Conservation (phyloP, 352 stramenopile genomes). For the Phytophthora litchii region DNA sequence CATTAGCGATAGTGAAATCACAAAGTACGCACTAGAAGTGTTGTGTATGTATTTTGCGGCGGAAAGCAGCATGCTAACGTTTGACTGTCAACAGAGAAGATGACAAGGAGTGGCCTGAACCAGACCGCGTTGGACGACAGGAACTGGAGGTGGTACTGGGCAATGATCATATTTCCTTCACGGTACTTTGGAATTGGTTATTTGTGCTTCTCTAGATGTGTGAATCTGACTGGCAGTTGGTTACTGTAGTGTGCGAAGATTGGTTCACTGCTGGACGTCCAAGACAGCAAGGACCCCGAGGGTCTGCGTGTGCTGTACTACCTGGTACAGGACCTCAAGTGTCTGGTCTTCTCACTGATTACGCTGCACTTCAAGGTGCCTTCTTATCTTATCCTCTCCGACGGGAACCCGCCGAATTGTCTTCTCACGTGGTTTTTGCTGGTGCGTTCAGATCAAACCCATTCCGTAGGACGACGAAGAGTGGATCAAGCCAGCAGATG, state of each 20-base stretch:
- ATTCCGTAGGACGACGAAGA: slow-evolving; percentile 75
- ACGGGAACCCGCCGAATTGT: slow-evolving; percentile 8
- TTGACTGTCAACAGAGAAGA: slow-evolving; percentile 76
- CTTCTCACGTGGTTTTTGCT: slow-evolving; percentile 21
- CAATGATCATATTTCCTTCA: slow-evolving; percentile 98
- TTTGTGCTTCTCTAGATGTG: background rate
- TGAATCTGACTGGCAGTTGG: background rate
- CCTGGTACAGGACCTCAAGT: slow-evolving; percentile 97
- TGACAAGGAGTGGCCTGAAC: slow-evolving; percentile 96
- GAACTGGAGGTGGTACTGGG: slow-evolving; percentile 97
- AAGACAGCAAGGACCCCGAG: slow-evolving; percentile 96
- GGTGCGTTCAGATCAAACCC: slow-evolving; percentile 87
- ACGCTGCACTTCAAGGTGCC: slow-evolving; percentile 96
- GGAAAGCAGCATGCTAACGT: slow-evolving; percentile 2
- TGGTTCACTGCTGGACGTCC: slow-evolving; percentile 93
- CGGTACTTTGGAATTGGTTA: slow-evolving; percentile 44
- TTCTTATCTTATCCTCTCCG: slow-evolving; percentile 8
- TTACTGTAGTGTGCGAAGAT: slow-evolving; percentile 94
- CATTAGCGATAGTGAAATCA: slow-evolving; percentile 92
- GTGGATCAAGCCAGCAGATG: slow-evolving; percentile 15
- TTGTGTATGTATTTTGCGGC: background rate
- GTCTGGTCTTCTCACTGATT: slow-evolving; percentile 96
- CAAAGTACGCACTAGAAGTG: slow-evolving; percentile 57
- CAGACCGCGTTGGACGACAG: slow-evolving; percentile 92
- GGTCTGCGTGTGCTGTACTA: slow-evolving; percentile 96